Evolutionary conservation across 306 rosid species (phyloP), one percentile per base, ranked within the genome.

Genomic region (Vigna trinervia): DNA sequence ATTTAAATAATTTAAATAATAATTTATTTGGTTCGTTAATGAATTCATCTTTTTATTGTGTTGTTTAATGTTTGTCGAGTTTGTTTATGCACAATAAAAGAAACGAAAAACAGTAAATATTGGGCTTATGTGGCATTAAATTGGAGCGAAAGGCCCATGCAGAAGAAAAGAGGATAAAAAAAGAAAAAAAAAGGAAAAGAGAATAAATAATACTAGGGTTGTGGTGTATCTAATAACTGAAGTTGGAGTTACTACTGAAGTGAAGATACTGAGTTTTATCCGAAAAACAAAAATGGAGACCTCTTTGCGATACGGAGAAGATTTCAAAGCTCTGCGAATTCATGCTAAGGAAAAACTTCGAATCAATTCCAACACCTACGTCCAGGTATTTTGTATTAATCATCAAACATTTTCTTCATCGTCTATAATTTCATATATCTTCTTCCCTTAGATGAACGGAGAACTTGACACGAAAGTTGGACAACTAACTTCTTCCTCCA

Each of bases 391-490:
- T 8, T 14, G 0, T 45, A 0, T 45, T 14, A 45, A 14, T 45
- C 50, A 8, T 2, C 46, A 41, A 41, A 41, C 12, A 8, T 45
- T 13, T 45, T 45, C 50, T 45, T 12, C 15, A 13, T n/a, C 53
- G 5, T 48, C n/a, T 48, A 19, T 14, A 4, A 0, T 12, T 4
- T 48, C 1, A 48, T 6, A 3, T 11, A 3, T 10, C 2, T 38
- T 4, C 45, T 56, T 52, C 9, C 13, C 30, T 20, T 86, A 95
- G 99, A 75, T 91, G n/a, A 94, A 83, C 32, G 98, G 91, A 30
- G 99, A 88, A 81, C 90, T 96, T 12, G 98, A 96, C 69, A 96
- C 97, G 3, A 83, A 64, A 84, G 8, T 64, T 46, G 99, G 93
- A 79, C 89, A 73, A 69, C 96, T 92, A 5, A 26, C 28, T 26